A percentile compares a stretch with the other conserved stretches of the same genome.
These are phyloP conservation scores for Ascochyta viciae-villosae DNA, from an alignment of 2,329 filamentous ascomycete species.

Conservation along the genomic window DNA sequence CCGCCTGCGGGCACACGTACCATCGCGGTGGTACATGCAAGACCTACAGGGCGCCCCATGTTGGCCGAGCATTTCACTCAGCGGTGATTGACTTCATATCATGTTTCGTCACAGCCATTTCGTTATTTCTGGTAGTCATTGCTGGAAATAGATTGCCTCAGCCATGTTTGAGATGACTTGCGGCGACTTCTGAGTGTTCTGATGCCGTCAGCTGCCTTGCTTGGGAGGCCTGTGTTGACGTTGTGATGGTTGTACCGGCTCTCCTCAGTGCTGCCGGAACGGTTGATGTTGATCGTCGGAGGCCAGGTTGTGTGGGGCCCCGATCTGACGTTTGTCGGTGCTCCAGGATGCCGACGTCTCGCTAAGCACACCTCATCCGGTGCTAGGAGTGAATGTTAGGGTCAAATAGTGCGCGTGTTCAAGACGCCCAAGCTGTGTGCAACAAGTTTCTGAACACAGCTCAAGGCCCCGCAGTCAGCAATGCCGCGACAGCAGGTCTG, in stretches of 20 bases:
- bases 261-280: slow-evolving; percentile 17
- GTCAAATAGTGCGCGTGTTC: slow-evolving; percentile 1
- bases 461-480: slow-evolving; percentile 3
- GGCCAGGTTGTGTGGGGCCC: slow-evolving; percentile 6
- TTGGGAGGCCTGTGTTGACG: slow-evolving; percentile 13
- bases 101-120: not conserved
- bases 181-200: not conserved
- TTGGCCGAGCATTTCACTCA: not conserved
- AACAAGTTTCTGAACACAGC: slow-evolving; percentile 5
- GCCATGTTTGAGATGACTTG: slow-evolving; percentile 14
- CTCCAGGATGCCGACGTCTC: slow-evolving; percentile 3
- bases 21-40: slow-evolving; percentile 5
- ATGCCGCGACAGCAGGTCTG: not conserved
- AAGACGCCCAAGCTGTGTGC: not conserved
- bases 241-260: slow-evolving; percentile 15
- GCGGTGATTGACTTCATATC: not conserved
- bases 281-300: slow-evolving; percentile 17
- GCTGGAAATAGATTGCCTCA: slow-evolving; percentile 14
- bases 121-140: not conserved
- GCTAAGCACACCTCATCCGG: slow-evolving; percentile 1
- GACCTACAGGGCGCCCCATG: slow-evolving; percentile 3
- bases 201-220: slow-evolving; percentile 8
- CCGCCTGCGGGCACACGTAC: slow-evolving; percentile 12
- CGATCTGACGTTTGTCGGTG: slow-evolving; percentile 12
- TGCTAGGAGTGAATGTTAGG: slow-evolving; percentile 2